Conservation (phyloP, 345 rosid species). For the Mallotus nudiflorus region DNA sequence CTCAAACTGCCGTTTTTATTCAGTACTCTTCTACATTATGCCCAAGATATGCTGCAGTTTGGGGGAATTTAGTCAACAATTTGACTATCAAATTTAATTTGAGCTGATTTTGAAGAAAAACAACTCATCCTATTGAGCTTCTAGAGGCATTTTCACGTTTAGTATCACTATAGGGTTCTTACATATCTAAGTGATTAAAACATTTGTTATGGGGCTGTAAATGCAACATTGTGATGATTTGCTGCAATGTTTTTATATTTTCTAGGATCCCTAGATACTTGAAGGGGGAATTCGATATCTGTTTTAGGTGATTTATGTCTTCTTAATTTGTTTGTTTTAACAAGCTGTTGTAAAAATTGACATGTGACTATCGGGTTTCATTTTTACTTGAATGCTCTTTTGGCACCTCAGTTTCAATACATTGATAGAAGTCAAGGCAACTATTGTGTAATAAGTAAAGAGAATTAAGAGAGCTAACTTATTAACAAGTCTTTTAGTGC, state of each 20-base stretch:
- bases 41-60: background rate
- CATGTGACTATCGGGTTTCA: background rate
- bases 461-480: no score
- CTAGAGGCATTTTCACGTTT: background rate
- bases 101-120: background rate
- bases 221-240: background rate
- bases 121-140: background rate
- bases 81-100: constrained; percentile 9
- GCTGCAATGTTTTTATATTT: background rate
- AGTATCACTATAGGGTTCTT: background rate
- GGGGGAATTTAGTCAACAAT: background rate
- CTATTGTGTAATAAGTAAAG: no score
- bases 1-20: background rate
- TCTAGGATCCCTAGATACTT: constrained; percentile 2
- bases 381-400: background rate
- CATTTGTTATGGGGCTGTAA: background rate
- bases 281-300: background rate
- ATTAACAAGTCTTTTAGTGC: no score
- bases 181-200: background rate
- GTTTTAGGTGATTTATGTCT: background rate
- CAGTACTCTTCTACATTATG: background rate
- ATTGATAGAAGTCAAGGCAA: background rate
- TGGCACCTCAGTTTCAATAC: background rate
- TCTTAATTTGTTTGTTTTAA: background rate
- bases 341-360: background rate